Conservation (phyloP, 176 grass and related monocot species). For the Avena eriantha region DNA sequence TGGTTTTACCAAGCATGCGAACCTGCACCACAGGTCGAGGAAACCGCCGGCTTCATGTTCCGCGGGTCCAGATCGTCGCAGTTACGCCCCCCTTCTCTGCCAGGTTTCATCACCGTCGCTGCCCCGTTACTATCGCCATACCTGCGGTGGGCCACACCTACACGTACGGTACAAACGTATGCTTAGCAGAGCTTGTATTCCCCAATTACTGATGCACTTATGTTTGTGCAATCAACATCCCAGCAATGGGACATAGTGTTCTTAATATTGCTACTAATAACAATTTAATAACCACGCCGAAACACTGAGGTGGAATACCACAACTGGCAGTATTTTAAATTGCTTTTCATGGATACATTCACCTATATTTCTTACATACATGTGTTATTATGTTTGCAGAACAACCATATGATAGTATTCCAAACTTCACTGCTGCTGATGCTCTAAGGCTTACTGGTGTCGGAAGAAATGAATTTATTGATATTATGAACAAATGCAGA, state of each 20-base stretch:
- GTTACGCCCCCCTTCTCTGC: too few relatives aligned
- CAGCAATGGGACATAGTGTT: background rate
- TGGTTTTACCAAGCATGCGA: too few relatives aligned
- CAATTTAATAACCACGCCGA: background rate
- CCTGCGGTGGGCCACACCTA: too few relatives aligned
- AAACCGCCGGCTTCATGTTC: too few relatives aligned
- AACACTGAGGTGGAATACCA: slow-evolving; percentile 27
- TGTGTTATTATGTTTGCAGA: slow-evolving; percentile 64
- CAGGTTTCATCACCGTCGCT: too few relatives aligned
- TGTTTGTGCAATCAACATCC: slow-evolving; percentile 3
- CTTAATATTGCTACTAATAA: background rate
- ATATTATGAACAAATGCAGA: slow-evolving; percentile 99
- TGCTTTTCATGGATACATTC: slow-evolving; percentile 27
- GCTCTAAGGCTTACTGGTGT: slow-evolving; percentile 89
- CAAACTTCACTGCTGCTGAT: slow-evolving; percentile 99
- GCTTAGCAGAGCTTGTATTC: background rate
- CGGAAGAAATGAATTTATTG: slow-evolving; percentile 98
- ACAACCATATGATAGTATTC: slow-evolving; percentile 99
- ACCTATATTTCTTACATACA: slow-evolving; percentile 51
- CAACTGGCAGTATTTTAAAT: background rate
- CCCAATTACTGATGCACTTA: background rate
- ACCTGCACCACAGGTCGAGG: too few relatives aligned
- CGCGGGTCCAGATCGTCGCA: too few relatives aligned
- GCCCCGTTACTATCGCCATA: too few relatives aligned
- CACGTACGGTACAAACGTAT: too few relatives aligned